Evolutionary conservation across 306 rosid genomes (phyloP).

Genomic region (Dryas octopetala): DNA sequence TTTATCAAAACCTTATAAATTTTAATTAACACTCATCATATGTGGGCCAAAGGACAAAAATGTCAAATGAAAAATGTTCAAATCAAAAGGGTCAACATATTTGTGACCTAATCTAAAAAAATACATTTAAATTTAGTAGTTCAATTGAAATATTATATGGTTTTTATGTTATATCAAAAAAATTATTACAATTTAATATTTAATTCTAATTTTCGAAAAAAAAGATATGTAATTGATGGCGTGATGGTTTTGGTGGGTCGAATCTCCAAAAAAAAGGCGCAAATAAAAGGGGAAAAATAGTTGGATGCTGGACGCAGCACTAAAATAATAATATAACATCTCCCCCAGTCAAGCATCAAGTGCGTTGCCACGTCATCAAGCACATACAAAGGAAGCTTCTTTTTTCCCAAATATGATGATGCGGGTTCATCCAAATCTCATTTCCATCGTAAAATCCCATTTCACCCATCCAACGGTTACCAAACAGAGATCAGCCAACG

Average conservation of each 20-base stretch:
- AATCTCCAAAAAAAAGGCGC: neutral
- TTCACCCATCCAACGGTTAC: neutral
- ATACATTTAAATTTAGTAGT: too few species aligned
- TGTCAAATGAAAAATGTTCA: too few species aligned
- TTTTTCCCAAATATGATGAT: conserved; percentile 7
- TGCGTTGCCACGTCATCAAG: conserved; percentile 32
- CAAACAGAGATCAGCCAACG: neutral
- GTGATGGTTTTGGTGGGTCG: conserved; percentile 7
- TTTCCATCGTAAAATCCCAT: neutral
- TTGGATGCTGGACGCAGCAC: conserved; percentile 8
- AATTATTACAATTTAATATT: too few species aligned
- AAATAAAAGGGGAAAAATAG: neutral
- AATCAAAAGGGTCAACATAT: too few species aligned
- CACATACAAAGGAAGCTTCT: conserved; percentile 10
- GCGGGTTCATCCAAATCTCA: conserved; percentile 9
- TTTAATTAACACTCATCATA: too few species aligned
- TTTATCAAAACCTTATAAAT: too few species aligned
- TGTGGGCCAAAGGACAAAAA: too few species aligned
- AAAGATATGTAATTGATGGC: neutral
- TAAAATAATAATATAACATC: conserved; percentile 11
- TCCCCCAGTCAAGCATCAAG: conserved; percentile 25
- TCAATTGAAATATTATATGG: too few species aligned
- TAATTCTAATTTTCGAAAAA: too few species aligned
- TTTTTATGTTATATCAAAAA: too few species aligned
- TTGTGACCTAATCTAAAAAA: too few species aligned